Percentiles rank a stretch among this genome's conserved stretches.
phyloP scores from a whole-genome alignment of 768 basidiomycete genomes.

The Cubamyces lactineus region DNA sequence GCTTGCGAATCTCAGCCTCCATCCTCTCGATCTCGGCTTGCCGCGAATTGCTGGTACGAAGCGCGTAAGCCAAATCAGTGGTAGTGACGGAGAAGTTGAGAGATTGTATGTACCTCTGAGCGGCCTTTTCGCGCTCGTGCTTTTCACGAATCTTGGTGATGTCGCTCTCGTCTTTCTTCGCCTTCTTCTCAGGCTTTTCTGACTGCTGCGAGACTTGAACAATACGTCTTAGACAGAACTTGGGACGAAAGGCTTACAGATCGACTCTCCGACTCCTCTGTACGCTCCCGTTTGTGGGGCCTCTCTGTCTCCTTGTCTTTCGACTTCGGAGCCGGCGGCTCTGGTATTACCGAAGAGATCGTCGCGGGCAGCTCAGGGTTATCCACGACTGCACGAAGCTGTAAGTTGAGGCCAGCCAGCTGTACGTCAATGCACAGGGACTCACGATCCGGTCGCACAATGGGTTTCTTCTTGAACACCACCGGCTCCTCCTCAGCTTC shows the following conservation, averaged over 20 bases:
- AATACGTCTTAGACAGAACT: not conserved
- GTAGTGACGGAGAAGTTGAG: not conserved
- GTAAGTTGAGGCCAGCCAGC: not conserved
- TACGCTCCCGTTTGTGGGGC: constrained; percentile 21
- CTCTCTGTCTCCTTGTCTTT: constrained; percentile 28
- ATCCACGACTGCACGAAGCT: constrained; percentile 38
- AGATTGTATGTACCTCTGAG: constrained; percentile 54
- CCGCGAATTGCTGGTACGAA: constrained; percentile 54
- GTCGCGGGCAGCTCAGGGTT: constrained; percentile 32
- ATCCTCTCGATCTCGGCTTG: constrained; percentile 82
- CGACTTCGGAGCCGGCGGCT: not conserved
- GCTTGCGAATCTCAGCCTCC: constrained; percentile 85
- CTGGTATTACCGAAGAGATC: constrained; percentile 18
- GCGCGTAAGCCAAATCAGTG: not conserved
- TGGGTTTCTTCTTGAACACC: constrained; percentile 74
- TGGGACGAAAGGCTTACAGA: not conserved
- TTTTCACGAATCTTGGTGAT: constrained; percentile 74
- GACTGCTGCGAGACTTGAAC: not conserved
- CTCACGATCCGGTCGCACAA: constrained; percentile 84
- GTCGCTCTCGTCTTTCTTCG: constrained; percentile 50
- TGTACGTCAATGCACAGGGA: not conserved
- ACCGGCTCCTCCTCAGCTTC: constrained; percentile 61
- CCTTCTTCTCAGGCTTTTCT: constrained; percentile 33
- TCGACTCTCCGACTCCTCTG: constrained; percentile 10
- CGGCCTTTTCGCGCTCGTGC: constrained; percentile 71